Percentiles rank a stretch among this genome's conserved stretches.
Evolutionary conservation across 257 asterid species (phyloP).

Genomic region (Lithospermum erythrorhizon): DNA sequence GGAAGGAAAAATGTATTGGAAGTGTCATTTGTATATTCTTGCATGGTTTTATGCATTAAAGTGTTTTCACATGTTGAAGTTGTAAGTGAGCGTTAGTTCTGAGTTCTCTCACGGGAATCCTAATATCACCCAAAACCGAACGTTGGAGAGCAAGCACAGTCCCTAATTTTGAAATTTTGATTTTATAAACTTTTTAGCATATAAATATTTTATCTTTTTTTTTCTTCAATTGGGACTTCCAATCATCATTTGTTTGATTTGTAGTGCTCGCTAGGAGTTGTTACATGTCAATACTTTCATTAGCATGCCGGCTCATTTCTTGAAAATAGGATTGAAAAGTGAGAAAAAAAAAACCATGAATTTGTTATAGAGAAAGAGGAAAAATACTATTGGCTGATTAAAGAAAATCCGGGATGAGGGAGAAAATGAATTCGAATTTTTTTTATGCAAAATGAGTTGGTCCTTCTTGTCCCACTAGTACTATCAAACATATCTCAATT

Average conservation of each 20-base stretch:
- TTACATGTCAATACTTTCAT: too few species aligned
- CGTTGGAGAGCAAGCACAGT: slow-evolving; percentile 71
- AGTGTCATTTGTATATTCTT: neutral
- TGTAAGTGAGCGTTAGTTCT: slow-evolving; percentile 51
- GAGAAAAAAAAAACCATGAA: too few species aligned
- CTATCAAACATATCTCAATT: too few species aligned
- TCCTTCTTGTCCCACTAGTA: too few species aligned
- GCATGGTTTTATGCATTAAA: slow-evolving; percentile 14
- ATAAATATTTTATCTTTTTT: neutral
- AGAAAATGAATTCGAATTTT: too few species aligned
- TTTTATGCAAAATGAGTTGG: too few species aligned
- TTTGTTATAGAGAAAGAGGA: too few species aligned
- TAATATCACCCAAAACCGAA: slow-evolving; percentile 22
- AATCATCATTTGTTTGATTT: neutral
- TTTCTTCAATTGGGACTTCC: neutral
- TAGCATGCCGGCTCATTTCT: too few species aligned
- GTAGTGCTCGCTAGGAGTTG: neutral
- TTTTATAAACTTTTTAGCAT: slow-evolving; percentile 2
- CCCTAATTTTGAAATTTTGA: slow-evolving; percentile 28
- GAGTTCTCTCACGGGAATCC: slow-evolving; percentile 40
- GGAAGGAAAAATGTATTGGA: slow-evolving; percentile 9
- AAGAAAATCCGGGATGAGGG: too few species aligned
- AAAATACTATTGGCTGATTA: too few species aligned
- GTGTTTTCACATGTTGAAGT: slow-evolving; percentile 46
- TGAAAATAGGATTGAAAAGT: too few species aligned